These are phyloP conservation scores for Physcomitrellopsis africana DNA, from an alignment of 225 moss, liverwort and hornwort genomes.

Conservation along the genomic window DNA sequence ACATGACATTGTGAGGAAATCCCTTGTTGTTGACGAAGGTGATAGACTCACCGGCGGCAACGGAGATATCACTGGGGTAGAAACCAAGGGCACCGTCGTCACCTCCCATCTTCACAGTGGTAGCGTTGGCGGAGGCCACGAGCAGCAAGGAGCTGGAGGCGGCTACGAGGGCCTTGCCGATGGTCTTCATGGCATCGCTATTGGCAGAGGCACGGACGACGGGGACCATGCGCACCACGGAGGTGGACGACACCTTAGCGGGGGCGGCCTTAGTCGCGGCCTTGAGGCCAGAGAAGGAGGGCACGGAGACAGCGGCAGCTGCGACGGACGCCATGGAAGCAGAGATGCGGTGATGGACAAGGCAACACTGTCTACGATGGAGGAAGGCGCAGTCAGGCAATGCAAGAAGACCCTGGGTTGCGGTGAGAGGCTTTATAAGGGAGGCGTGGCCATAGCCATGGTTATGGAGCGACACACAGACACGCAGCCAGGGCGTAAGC, in stretches of 20 bases:
- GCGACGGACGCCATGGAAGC: constrained; percentile 57
- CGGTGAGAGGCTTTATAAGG: no score
- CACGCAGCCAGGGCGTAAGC: no score
- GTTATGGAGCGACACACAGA: no score
- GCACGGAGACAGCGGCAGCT: constrained; percentile 38
- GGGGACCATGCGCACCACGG: constrained; percentile 68
- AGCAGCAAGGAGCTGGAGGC: constrained; percentile 55
- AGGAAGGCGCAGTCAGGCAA: no score
- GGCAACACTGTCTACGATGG: background rate
- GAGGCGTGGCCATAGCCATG: no score
- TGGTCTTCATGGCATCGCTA: constrained; percentile 52
- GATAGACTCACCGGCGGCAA: constrained; percentile 48
- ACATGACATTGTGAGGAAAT: constrained; percentile 70
- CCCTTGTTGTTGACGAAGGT: constrained; percentile 62
- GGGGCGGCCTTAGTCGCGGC: constrained; percentile 38
- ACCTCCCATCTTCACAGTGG: constrained; percentile 54
- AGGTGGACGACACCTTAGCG: constrained; percentile 24
- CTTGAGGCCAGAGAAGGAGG: constrained; percentile 61
- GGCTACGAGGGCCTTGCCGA: constrained; percentile 68
- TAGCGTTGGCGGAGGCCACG: constrained; percentile 53
- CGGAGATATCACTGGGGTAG: constrained; percentile 25
- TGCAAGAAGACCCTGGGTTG: no score
- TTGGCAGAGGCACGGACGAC: constrained; percentile 38
- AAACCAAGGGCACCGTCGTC: constrained; percentile 52
- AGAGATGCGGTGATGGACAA: background rate